Evolutionary conservation across 1,284 basidiomycete species (phyloP).

Genomic region (Amylostereum areolatum): DNA sequence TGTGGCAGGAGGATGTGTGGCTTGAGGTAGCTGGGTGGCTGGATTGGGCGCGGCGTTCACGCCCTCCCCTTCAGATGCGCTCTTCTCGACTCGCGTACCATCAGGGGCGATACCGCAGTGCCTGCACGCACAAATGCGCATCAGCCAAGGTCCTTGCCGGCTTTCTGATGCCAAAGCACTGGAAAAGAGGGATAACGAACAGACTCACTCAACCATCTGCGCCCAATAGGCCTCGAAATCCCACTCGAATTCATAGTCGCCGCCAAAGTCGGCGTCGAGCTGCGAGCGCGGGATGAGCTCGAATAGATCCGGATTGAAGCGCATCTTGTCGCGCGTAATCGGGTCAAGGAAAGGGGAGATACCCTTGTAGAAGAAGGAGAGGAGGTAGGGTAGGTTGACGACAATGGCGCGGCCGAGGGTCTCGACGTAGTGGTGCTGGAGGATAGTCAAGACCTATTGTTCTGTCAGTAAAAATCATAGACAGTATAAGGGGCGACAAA

Average conservation of each 20-base stretch:
- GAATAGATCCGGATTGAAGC: conserved; percentile 79
- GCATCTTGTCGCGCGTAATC: conserved; percentile 88
- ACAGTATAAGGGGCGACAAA: conserved; percentile 3
- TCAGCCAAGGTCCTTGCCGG: background rate
- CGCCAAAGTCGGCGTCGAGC: conserved; percentile 80
- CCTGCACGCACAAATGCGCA: conserved; percentile 23
- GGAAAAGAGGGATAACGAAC: background rate
- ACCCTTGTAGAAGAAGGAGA: conserved; percentile 84
- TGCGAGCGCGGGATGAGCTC: conserved; percentile 74
- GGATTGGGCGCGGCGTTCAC: too few relatives aligned
- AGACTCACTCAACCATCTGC: conserved; percentile 59
- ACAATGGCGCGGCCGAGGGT: conserved; percentile 83
- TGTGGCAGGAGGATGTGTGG: too few relatives aligned
- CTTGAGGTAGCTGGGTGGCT: too few relatives aligned
- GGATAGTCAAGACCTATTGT: conserved; percentile 63
- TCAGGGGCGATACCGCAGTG: conserved; percentile 57
- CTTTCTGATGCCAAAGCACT: background rate
- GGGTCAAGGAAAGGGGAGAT: conserved; percentile 88
- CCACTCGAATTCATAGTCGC: conserved; percentile 73
- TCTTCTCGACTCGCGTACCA: conserved; percentile 37
- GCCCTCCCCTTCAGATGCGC: too few relatives aligned
- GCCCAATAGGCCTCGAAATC: conserved; percentile 77
- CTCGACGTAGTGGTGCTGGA: conserved; percentile 91
- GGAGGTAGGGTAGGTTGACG: conserved; percentile 73
- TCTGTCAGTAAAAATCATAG: background rate